Evolutionary conservation across 768 basidiomycete species (phyloP).

Genomic region (Naganishia vishniacii): DNA sequence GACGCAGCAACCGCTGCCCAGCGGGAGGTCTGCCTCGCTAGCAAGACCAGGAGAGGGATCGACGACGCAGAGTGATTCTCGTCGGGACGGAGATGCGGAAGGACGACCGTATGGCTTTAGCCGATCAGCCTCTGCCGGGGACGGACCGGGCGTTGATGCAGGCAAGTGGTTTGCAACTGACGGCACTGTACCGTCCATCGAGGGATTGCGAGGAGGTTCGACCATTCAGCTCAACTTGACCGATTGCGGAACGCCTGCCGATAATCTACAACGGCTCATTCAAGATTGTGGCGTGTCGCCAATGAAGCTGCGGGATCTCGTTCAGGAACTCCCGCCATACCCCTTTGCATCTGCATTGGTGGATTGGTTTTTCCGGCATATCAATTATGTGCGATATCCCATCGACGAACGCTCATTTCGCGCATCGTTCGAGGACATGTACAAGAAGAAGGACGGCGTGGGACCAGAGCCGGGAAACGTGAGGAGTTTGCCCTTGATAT

Average conservation of each 20-base stretch:
- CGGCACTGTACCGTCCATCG: conserved; percentile 28
- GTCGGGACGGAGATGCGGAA: conserved; percentile 4
- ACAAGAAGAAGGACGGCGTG: conserved; percentile 46
- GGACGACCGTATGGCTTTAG: conserved; percentile 12
- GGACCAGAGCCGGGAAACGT: conserved; percentile 29
- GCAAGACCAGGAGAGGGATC: conserved; percentile 32
- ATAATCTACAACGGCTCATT: conserved; percentile 76
- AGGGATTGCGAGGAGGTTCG: conserved; percentile 32
- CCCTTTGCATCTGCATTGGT: conserved; percentile 69
- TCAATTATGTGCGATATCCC: conserved; percentile 91
- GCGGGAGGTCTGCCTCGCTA: not conserved
- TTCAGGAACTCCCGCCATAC: conserved; percentile 78
- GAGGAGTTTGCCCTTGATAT: conserved; percentile 67
- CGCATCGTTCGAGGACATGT: conserved; percentile 59
- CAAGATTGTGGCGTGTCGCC: conserved; percentile 89
- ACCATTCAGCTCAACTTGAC: conserved; percentile 40
- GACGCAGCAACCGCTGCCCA: not conserved
- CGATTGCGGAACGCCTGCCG: conserved; percentile 56
- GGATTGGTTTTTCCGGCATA: conserved; percentile 60
- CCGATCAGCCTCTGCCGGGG: conserved; percentile 24
- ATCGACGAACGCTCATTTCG: conserved; percentile 80
- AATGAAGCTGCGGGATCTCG: conserved; percentile 79
- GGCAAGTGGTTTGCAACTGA: conserved; percentile 34
- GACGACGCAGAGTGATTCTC: conserved; percentile 36
- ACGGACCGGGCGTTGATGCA: conserved; percentile 20